Base-by-base conservation (phyloP, 129 eudicot genomes). In the Centella asiatica region DNA sequence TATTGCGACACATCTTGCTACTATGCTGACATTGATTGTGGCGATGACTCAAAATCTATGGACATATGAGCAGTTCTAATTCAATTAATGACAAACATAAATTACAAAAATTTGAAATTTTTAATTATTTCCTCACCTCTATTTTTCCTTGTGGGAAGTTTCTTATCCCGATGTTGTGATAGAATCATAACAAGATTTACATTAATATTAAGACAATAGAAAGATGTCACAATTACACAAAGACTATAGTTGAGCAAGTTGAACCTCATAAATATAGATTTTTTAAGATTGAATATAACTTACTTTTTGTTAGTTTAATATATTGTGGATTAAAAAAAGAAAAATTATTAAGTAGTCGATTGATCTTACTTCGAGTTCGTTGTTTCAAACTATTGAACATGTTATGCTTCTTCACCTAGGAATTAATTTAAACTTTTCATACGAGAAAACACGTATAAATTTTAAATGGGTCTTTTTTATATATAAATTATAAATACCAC, bases 41-140 rank as follows among this genome's bases (percentile, higher is more conserved):
- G 52, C 44, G 67, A 62, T 54, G 71, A 67, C 71, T 46, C 37
- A 44, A 62, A 25, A 28, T 25, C 60, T 54, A 3, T 44, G 36
- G 66, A 40, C 53, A 50, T 24, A 11, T 6, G 22, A 45, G 46
- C 23, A 49, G 27, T 48, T 33, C 44, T 18, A 18, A 4, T 24
- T 32, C 8, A 22, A 6, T 1, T 15, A 27, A 22, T 5, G 60
- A 65, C 69, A 65, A 65, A 3, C 25, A 20, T 39, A 44, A 31
- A 32, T 22, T 48, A 49, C 69, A 65, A 65, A 65, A 33, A 5
- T 19, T 27, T 23, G 62, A 42, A 1, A 1, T 2, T 42, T 42
- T 11, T 11, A 42, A 11, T 42, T n/a, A 42, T 15, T 42, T 42
- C 1, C 23, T 57, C 40, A n/a, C 11, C 15, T 19, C 37, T 26